These are phyloP conservation scores for Aspergillus heteromorphus DNA, from an alignment of 495 filamentous ascomycete genomes.

Conservation along the genomic window DNA sequence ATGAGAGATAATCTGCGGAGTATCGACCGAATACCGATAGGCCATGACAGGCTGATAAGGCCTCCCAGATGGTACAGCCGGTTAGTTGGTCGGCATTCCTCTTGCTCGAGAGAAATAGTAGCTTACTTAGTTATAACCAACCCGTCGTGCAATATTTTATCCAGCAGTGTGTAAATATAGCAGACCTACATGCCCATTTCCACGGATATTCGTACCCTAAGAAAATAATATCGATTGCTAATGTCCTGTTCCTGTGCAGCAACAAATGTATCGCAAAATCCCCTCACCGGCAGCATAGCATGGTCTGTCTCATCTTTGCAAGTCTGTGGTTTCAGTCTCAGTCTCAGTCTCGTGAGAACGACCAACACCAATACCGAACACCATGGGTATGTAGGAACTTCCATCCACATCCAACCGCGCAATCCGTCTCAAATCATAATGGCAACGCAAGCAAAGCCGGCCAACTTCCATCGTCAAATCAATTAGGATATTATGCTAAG, in stretches of 20 bases:
- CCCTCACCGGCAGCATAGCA: no score
- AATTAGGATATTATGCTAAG: constrained; percentile 39
- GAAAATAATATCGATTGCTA: no score
- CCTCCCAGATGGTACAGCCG: not conserved
- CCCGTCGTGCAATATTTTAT: no score
- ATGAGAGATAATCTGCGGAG: not conserved
- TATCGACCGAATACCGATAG: not conserved
- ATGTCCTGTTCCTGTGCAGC: no score
- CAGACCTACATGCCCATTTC: no score
- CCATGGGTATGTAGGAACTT: no score
- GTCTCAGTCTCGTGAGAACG: not conserved
- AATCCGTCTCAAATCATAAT: not conserved
- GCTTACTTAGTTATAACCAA: no score
- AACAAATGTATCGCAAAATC: no score
- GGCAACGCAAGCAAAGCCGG: not conserved
- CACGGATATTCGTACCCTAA: no score
- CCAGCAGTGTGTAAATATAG: no score
- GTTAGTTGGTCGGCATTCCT: not conserved
- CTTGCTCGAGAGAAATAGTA: no score
- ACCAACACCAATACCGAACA: not conserved
- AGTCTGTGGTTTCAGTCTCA: not conserved
- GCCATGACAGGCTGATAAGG: constrained; percentile 1
- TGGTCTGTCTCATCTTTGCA: no score
- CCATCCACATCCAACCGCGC: not conserved
- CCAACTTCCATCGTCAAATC: constrained; percentile 10